These are phyloP conservation scores for Antitrichia curtipendula DNA, from an alignment of 225 moss, liverwort and hornwort species.

Conservation along the genomic window DNA sequence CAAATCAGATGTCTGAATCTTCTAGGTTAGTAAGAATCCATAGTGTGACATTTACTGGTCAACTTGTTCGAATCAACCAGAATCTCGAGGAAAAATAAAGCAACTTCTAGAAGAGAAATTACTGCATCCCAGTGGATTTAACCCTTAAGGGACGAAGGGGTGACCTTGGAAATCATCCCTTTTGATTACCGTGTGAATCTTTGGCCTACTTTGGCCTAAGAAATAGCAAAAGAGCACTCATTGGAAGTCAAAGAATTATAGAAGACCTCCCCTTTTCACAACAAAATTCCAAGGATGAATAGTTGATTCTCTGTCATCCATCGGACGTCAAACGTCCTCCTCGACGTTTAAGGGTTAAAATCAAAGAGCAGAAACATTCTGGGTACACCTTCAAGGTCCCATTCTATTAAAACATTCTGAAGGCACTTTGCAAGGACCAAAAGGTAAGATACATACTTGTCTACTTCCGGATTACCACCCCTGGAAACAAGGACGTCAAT, in stretches of 20 bases:
- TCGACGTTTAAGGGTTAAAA: no score
- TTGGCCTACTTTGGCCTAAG: no score
- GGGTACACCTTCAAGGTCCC: neutral
- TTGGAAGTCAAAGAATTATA: no score
- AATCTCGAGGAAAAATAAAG: neutral
- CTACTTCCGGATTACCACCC: slow-evolving; percentile 96
- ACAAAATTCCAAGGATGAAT: no score
- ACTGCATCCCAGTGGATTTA: neutral
- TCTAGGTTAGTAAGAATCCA: neutral
- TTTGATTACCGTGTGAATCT: no score
- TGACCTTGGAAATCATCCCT: no score
- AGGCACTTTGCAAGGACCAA: neutral
- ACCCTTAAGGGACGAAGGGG: no score
- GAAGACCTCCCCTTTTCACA: no score
- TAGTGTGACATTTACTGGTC: neutral
- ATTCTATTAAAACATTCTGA: neutral
- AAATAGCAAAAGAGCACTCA: no score
- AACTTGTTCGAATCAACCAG: neutral
- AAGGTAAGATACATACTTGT: slow-evolving; percentile 55
- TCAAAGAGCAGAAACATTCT: neutral
- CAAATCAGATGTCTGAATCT: neutral
- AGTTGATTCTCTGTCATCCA: no score
- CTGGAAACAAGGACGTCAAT: slow-evolving; percentile 83
- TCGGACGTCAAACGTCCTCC: no score
- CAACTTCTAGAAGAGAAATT: neutral